These are phyloP conservation scores for Tylopilus felleus DNA, from an alignment of 768 basidiomycete genomes.

Conservation along the genomic window DNA sequence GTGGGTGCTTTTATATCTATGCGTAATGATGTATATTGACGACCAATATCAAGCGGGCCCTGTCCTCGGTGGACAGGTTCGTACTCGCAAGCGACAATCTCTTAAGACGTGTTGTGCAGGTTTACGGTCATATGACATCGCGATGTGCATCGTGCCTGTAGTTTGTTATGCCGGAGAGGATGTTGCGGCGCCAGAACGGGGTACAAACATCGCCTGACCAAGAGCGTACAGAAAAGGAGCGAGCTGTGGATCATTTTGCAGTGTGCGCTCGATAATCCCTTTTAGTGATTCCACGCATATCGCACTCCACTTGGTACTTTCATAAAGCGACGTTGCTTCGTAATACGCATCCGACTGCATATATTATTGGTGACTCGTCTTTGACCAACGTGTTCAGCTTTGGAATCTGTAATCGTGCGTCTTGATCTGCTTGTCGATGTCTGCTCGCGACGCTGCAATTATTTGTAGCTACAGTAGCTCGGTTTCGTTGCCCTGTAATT, in stretches of 20 bases:
- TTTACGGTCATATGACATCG: slow-evolving; percentile 52
- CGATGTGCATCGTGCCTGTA: slow-evolving; percentile 36
- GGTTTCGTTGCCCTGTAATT: too few relatives aligned
- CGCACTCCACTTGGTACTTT: too few relatives aligned
- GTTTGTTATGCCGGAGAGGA: slow-evolving; percentile 48
- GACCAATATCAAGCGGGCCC: slow-evolving; percentile 52
- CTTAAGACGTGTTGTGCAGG: slow-evolving; percentile 33
- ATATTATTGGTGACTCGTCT: too few relatives aligned
- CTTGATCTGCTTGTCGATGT: too few relatives aligned
- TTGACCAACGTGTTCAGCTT: too few relatives aligned
- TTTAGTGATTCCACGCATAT: too few relatives aligned
- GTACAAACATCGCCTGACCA: slow-evolving; percentile 2
- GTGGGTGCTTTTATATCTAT: slow-evolving; percentile 35
- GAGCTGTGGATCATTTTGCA: background rate
- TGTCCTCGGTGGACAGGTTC: slow-evolving; percentile 65
- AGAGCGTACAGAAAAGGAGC: background rate
- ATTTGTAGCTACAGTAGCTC: too few relatives aligned
- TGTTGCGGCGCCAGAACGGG: slow-evolving; percentile 21
- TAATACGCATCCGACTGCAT: too few relatives aligned
- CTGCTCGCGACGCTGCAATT: too few relatives aligned
- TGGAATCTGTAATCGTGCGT: too few relatives aligned
- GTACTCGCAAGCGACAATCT: slow-evolving; percentile 7
- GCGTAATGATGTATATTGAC: slow-evolving; percentile 1
- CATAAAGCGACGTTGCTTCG: too few relatives aligned
- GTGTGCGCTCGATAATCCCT: background rate